Evolutionary conservation across 371 early-diverging fungal species (phyloP).

Genomic region (Mortierella sp.): DNA sequence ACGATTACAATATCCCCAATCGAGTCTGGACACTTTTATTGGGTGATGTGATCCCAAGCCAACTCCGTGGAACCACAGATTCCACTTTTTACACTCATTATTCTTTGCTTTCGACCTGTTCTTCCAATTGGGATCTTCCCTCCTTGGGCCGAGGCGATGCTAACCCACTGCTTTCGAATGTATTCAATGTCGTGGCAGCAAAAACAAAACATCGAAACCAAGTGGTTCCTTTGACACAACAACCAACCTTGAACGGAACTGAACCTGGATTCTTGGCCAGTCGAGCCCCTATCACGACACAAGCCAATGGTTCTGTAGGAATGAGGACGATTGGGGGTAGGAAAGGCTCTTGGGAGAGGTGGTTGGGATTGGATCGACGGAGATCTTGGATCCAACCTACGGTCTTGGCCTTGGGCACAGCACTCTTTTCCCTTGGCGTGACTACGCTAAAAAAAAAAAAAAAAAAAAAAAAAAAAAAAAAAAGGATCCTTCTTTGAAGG

Average conservation of each 20-base stretch:
- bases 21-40: constrained; percentile 61
- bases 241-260: not conserved
- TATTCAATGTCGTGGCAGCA: constrained; percentile 52
- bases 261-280: constrained; percentile 11
- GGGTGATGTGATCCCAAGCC: constrained; percentile 60
- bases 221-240: not conserved
- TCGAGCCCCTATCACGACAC: not conserved
- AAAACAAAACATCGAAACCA: constrained; percentile 4
- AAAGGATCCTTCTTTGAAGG: too few relatives aligned
- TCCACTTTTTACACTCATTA: constrained; percentile 69
- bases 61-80: constrained; percentile 60
- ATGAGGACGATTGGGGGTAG: too few relatives aligned
- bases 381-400: too few relatives aligned
- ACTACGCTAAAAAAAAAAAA: too few relatives aligned
- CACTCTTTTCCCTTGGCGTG: too few relatives aligned
- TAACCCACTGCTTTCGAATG: constrained; percentile 51
- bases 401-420: too few relatives aligned
- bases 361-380: too few relatives aligned
- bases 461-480: too few relatives aligned
- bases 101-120: constrained; percentile 67
- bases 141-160: constrained; percentile 64
- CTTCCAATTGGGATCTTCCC: constrained; percentile 72
- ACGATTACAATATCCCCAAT: constrained; percentile 49
- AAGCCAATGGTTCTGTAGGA: too few relatives aligned
- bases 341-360: too few relatives aligned